phyloP scores from a whole-genome alignment of 495 filamentous ascomycete genomes.

The Extremus antarcticus region DNA sequence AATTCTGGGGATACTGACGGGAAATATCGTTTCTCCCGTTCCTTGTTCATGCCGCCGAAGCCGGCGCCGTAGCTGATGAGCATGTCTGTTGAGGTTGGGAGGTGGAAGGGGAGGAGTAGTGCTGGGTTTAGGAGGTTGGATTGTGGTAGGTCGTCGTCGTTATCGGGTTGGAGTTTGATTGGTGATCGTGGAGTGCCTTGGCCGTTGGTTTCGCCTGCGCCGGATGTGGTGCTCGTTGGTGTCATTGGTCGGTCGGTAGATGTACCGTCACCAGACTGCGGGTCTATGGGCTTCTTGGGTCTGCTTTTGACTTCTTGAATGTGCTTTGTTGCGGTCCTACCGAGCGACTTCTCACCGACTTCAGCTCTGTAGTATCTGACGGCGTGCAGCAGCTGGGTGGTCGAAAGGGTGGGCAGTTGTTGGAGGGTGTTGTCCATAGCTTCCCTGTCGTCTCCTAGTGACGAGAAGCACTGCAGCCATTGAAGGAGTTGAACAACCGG shows the following conservation, averaged over 20 bases:
- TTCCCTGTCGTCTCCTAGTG: conserved; percentile 82
- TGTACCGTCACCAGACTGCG: conserved; percentile 9
- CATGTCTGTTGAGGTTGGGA: conserved; percentile 97
- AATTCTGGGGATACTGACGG: conserved; percentile 92
- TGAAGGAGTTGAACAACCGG: conserved; percentile 92
- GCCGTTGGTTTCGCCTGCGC: conserved; percentile 3
- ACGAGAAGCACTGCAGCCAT: conserved; percentile 97
- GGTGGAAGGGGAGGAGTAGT: conserved; percentile 83
- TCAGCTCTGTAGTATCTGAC: conserved; percentile 88
- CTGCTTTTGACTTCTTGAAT: conserved; percentile 72
- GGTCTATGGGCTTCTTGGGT: conserved; percentile 34
- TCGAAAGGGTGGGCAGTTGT: conserved; percentile 72
- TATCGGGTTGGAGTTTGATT: conserved; percentile 22
- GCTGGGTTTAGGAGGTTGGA: conserved; percentile 76
- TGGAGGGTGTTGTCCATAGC: conserved; percentile 74
- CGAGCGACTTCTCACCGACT: conserved; percentile 85
- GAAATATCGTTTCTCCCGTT: conserved; percentile 91
- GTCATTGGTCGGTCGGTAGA: not conserved
- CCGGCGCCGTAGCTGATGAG: conserved; percentile 88
- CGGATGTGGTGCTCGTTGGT: not conserved
- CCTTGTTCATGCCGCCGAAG: conserved; percentile 82
- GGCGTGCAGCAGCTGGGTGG: conserved; percentile 83
- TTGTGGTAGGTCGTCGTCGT: conserved; percentile 49
- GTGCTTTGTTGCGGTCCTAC: conserved; percentile 77
- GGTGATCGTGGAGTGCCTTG: conserved; percentile 16